Base-by-base conservation (phyloP, 176 grass and related monocot genomes). In the Carex cristatella region DNA sequence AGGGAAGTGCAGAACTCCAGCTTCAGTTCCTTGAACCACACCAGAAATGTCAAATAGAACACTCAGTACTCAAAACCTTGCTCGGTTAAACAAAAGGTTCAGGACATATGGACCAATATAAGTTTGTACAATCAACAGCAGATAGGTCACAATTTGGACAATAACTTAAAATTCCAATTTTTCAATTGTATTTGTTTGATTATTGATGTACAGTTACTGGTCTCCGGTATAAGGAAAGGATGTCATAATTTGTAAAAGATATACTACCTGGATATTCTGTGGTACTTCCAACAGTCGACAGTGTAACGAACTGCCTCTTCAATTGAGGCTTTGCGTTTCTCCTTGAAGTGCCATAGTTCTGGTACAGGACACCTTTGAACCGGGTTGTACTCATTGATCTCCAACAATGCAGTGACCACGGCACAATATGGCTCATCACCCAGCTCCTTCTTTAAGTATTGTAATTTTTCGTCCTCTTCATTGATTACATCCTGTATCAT, bases 321-420 rank as follows among this genome's bases (percentile, higher is more conserved):
- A 4, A 67, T 72, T 13, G 59, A 57, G 2, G 85, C 90, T 59
- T 92, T 94, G 32, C 89, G 60, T 7, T 58, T 86, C 44, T 88
- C 65, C 13, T 83, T 70, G 15, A 76, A 46, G 83, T 94, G 90
- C 94, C 94, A 97, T 16, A 97, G 63, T 61, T 89, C 90, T 9
- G 65, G 76, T 23, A 84, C 86, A 10, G 84, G 81, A 78, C 27
- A 74, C 54, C 81, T 89, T 67, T 74, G 72, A 4, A 80, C 27
- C 0, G 83, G 86, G 53, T 85, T 93, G 16, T 63, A 59, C 3
- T 69, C 85, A 12, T 88, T 87, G 15, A 97, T 85, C 64, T 94
- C 90, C 0, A 81, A 23, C n/a, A 97, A 58, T 2, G 71, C 90
- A 54, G 28, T 88, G 16, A 79, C 84, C 42, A 97, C 92, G 1